A percentile compares a stretch with the other conserved stretches of the same genome.
phyloP scores from a whole-genome alignment of 129 eudicot species.

The Pulicaria dysenterica region DNA sequence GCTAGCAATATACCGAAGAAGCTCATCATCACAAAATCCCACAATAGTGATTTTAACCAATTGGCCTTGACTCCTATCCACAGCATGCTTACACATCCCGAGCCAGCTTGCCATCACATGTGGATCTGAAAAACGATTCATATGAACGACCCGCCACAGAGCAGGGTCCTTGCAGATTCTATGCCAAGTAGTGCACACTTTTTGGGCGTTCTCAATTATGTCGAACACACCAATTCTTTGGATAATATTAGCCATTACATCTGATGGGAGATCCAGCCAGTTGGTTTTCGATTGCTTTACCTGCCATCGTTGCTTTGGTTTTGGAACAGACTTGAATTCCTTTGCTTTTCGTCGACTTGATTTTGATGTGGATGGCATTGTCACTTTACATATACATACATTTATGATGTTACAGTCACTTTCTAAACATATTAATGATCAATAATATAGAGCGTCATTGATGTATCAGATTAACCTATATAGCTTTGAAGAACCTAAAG shows the following conservation, averaged over 20 bases:
- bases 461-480: no score
- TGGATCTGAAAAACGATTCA: not conserved
- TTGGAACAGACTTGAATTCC: no score
- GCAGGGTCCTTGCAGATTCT: not conserved
- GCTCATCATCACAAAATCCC: no score
- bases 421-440: no score
- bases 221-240: not conserved
- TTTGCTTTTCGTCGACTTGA: not conserved
- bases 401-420: no score
- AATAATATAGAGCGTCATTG: no score
- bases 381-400: no score
- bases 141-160: not conserved
- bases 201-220: not conserved
- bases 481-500: no score
- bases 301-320: not conserved
- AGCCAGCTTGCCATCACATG: no score
- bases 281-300: not conserved
- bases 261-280: not conserved
- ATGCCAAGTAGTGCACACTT: conserved; percentile 1
- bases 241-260: not conserved
- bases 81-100: not conserved
- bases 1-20: not conserved
- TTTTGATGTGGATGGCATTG: not conserved
- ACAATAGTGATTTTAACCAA: not conserved
- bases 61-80: not conserved